Conservation (phyloP, 2,329 filamentous ascomycete genomes). For the Boeremia lycopersici region DNA sequence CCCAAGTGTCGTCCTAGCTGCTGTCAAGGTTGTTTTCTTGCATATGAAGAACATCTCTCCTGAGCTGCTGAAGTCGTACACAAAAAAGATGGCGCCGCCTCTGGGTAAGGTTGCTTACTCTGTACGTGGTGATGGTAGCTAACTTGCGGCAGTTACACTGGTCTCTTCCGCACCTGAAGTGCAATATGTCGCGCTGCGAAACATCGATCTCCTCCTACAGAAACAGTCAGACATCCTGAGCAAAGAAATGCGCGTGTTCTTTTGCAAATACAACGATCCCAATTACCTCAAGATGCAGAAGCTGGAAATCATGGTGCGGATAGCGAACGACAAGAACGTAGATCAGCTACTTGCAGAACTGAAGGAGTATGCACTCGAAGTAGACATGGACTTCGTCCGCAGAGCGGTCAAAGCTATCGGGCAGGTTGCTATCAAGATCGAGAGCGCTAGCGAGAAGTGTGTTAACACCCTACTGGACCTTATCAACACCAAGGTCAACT, state of each 20-base stretch:
- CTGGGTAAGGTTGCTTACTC: slow-evolving; percentile 65
- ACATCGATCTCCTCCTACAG: slow-evolving; percentile 94
- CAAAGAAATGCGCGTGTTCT: slow-evolving; percentile 97
- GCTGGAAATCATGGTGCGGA: slow-evolving; percentile 98
- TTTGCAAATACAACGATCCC: slow-evolving; percentile 99
- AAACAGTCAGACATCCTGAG: slow-evolving; percentile 95
- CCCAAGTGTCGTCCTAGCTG: slow-evolving; percentile 93
- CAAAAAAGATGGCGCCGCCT: slow-evolving; percentile 98
- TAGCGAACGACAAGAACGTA: slow-evolving; percentile 95
- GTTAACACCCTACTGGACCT: slow-evolving; percentile 92
- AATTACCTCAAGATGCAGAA: slow-evolving; percentile 98
- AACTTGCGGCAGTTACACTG: slow-evolving; percentile 73
- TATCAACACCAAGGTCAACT: slow-evolving; percentile 97
- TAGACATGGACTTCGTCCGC: slow-evolving; percentile 98
- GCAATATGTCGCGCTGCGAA: slow-evolving; percentile 93
- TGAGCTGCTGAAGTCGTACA: slow-evolving; percentile 80
- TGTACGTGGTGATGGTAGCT: slow-evolving; percentile 24
- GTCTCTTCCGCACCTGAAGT: slow-evolving; percentile 96
- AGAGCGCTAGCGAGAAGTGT: slow-evolving; percentile 91
- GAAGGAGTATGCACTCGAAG: slow-evolving; percentile 96
- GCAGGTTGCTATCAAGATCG: slow-evolving; percentile 98
- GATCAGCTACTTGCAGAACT: slow-evolving; percentile 92
- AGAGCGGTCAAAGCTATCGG: slow-evolving; percentile 95
- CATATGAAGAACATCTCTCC: slow-evolving; percentile 87
- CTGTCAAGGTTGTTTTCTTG: slow-evolving; percentile 95